Evolutionary conservation across 768 basidiomycete species (phyloP).

Genomic region (Leccinum uliginosum): DNA sequence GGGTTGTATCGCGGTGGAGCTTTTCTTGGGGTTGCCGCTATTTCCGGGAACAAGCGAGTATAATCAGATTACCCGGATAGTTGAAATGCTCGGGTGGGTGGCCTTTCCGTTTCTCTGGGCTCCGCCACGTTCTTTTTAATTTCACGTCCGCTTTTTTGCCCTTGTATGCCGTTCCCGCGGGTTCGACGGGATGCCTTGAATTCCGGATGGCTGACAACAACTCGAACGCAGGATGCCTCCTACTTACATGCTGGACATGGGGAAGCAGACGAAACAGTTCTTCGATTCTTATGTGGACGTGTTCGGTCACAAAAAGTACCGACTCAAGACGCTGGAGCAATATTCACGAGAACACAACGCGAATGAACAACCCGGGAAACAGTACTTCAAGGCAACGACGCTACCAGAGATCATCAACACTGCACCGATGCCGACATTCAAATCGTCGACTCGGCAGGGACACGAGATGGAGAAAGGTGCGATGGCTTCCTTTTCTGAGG

Average conservation of each 20-base stretch:
- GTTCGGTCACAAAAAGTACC: slow-evolving; percentile 78
- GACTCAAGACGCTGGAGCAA: slow-evolving; percentile 88
- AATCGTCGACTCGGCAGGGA: slow-evolving; percentile 63
- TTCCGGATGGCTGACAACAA: background rate
- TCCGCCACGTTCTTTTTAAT: background rate
- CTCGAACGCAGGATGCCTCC: slow-evolving; percentile 69
- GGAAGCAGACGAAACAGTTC: slow-evolving; percentile 93
- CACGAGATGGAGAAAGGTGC: slow-evolving; percentile 90
- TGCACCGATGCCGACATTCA: slow-evolving; percentile 87
- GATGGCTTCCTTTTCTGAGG: slow-evolving; percentile 13
- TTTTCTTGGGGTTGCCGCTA: slow-evolving; percentile 92
- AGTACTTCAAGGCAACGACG: slow-evolving; percentile 94
- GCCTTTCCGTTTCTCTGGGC: background rate
- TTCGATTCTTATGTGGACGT: slow-evolving; percentile 78
- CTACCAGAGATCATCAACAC: slow-evolving; percentile 95
- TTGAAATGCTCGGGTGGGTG: slow-evolving; percentile 96
- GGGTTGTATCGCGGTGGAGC: slow-evolving; percentile 97
- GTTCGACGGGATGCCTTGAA: background rate
- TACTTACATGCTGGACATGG: slow-evolving; percentile 88
- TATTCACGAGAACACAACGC: slow-evolving; percentile 94
- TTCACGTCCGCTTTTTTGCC: background rate
- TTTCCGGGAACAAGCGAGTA: slow-evolving; percentile 99
- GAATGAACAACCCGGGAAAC: slow-evolving; percentile 97
- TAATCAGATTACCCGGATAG: slow-evolving; percentile 94
- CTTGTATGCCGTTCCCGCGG: background rate